Base-by-base conservation (phyloP, 495 filamentous ascomycete species). In the Hypomontagnella submonticulosa region DNA sequence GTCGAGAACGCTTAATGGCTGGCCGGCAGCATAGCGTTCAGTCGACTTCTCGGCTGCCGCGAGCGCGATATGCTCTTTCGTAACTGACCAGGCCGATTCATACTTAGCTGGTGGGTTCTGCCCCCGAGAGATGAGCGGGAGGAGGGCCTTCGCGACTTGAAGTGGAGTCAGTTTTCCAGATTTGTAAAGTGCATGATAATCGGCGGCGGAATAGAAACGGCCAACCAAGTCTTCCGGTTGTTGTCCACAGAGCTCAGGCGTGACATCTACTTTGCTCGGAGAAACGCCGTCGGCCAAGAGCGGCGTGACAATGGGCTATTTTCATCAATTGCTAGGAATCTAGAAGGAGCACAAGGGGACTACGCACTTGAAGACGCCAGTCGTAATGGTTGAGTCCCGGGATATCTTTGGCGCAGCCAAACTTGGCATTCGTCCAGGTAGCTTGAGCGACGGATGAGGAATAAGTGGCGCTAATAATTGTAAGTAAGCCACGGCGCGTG, bases 301-400 rank as follows among this genome's bases (percentile, higher is more conserved):
- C 4, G 91, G 92, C 40, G 90, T 89, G 18, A 97, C 93, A 32
- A 90, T 90, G n/a, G 94, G 93, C 77, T 83, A 48, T 32, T 40
- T 13, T 30, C 43, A 51, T 59, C 48, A 63, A 63, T 47, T 33
- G 50, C 42, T 40, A 34, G 19, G 33, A 10, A 11, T 40, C 12
- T 27, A 8, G 54, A 20, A 12, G 15, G 19, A 32, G 7, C 11
- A 53, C 0, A 1, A 43, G 40, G 46, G 23, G 9, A 13, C 33
- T 7, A 49, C 60, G 41, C 60, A 69, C 66, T 41, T 66, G 61
- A 42, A 70, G 61, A 33, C 40, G 56, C 66, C 66, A 69, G 11
- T 81, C 70, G 66, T 89, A 88, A 16, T 80, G 61, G 5, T 86
- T 77, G 11, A 97, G 81, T 18, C 83, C 80, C 3, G 77, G 74